These are phyloP conservation scores for Mucor irregularis DNA, from an alignment of 371 early-diverging fungal genomes.

Conservation along the genomic window DNA sequence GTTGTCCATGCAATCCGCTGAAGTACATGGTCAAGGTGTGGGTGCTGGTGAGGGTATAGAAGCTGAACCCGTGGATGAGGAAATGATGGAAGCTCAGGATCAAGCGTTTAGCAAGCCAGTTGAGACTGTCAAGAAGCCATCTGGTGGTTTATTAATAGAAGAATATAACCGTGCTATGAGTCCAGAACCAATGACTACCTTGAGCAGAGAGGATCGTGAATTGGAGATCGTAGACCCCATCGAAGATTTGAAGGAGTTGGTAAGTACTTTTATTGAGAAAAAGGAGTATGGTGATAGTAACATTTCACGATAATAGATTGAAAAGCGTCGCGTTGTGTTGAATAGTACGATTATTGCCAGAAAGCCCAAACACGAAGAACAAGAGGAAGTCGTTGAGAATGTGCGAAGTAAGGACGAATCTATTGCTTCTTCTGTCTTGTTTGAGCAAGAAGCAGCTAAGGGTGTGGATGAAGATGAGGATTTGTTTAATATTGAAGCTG, in stretches of 20 bases:
- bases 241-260: conserved; percentile 63
- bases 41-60: conserved; percentile 43
- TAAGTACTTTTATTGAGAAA: conserved; percentile 35
- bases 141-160: conserved; percentile 26
- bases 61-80: conserved; percentile 50
- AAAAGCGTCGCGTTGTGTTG: conserved; percentile 59
- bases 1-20: conserved; percentile 52
- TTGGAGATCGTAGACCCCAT: conserved; percentile 61
- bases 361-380: conserved; percentile 29
- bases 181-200: conserved; percentile 55
- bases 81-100: conserved; percentile 44
- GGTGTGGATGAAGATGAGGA: conserved; percentile 82
- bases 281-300: not conserved
- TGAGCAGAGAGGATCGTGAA: conserved; percentile 58
- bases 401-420: conserved; percentile 33
- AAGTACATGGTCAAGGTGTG: conserved; percentile 54
- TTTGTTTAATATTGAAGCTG: conserved; percentile 78
- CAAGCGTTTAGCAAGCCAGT: conserved; percentile 15
- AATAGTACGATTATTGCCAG: conserved; percentile 59
- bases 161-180: conserved; percentile 68
- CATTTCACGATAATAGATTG: conserved; percentile 52
- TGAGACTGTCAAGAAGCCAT: conserved; percentile 12
- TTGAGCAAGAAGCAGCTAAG: conserved; percentile 73
- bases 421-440: conserved; percentile 48
- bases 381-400: conserved; percentile 15